Evolutionary conservation across 2,329 filamentous ascomycete genomes (phyloP).

Genomic region (Penicillium occitanis): DNA sequence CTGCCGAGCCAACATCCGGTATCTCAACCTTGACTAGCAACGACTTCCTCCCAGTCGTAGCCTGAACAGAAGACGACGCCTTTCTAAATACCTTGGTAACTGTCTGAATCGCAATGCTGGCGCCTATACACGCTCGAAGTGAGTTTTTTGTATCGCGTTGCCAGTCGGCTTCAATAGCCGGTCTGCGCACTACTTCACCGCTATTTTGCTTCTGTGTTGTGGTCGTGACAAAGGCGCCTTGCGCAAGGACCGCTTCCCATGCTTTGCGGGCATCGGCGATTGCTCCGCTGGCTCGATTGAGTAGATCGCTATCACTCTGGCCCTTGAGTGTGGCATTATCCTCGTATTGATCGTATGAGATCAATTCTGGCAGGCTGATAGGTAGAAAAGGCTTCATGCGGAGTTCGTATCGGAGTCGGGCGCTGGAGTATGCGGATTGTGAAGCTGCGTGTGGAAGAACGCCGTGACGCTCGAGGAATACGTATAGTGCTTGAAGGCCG

Average conservation of each 20-base stretch:
- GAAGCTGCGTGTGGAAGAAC: constrained; percentile 52
- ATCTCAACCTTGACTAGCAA: constrained; percentile 38
- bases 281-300: constrained; percentile 42
- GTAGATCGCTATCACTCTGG: constrained; percentile 42
- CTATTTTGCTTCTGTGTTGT: not conserved
- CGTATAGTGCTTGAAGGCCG: constrained; percentile 61
- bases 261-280: constrained; percentile 44
- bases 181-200: constrained; percentile 30
- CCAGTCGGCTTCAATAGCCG: constrained; percentile 62
- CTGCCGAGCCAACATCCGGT: constrained; percentile 40
- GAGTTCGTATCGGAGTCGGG: constrained; percentile 71
- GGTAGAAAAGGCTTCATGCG: constrained; percentile 80
- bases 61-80: not conserved
- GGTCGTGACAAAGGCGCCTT: constrained; percentile 35
- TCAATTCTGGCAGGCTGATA: constrained; percentile 67
- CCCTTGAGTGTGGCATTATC: constrained; percentile 43
- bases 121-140: constrained; percentile 69
- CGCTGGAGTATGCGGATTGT: constrained; percentile 62
- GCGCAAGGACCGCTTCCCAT: constrained; percentile 44
- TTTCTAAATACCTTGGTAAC: constrained; percentile 56
- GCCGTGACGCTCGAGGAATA: constrained; percentile 59
- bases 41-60: not conserved
- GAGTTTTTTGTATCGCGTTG: constrained; percentile 58
- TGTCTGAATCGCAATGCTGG: constrained; percentile 63
- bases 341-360: constrained; percentile 63